Conservation (phyloP, 306 rosid genomes). For the Cicer cuneatum region DNA sequence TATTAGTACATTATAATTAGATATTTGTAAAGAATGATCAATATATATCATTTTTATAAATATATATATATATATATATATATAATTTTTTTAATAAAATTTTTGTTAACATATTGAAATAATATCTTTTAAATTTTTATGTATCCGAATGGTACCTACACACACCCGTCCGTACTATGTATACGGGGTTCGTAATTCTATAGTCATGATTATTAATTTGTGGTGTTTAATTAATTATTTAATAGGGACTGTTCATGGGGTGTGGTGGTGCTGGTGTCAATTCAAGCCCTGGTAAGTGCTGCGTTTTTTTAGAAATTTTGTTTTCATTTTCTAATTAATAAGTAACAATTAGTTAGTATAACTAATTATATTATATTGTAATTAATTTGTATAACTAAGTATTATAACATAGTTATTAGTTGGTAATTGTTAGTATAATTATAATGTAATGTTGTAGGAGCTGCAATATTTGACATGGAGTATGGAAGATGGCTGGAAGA, state of each 20-base stretch:
- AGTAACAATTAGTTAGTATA: not conserved
- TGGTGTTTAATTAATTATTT: conserved; percentile 23
- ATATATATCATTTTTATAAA: no score
- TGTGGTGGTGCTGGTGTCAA: conserved; percentile 69
- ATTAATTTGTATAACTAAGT: no score
- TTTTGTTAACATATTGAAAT: no score
- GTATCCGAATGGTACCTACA: no score
- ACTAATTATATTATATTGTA: no score
- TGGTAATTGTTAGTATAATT: not conserved
- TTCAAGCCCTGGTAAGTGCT: conserved; percentile 74
- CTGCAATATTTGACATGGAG: conserved; percentile 94
- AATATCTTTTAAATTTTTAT: no score
- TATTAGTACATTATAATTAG: no score
- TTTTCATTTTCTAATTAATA: not conserved
- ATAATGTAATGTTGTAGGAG: conserved; percentile 53
- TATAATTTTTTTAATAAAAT: no score
- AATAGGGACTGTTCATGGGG: conserved; percentile 75
- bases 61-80: no score
- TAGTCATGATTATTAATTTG: not conserved
- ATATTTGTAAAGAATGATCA: no score
- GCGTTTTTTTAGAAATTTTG: conserved; percentile 14
- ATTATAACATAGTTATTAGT: not conserved
- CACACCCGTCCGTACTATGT: no score
- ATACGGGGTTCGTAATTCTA: not conserved
- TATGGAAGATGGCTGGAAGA: conserved; percentile 93